Conservation (phyloP, 2,329 filamentous ascomycete species). For the Botrytis porri region DNA sequence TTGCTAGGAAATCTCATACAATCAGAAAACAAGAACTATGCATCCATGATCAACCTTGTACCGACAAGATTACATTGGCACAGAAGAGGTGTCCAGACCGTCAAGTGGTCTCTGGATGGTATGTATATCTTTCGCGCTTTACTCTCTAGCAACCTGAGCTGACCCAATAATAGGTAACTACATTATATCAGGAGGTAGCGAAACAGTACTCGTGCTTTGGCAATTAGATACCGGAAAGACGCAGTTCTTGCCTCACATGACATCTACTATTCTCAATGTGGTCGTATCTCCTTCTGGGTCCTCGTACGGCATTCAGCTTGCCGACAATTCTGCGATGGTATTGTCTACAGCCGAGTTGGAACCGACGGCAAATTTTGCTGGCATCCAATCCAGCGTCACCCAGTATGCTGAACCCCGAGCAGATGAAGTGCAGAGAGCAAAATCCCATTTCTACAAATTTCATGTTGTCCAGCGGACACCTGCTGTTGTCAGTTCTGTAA, state of each 20-base stretch:
- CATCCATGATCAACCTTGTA: slow-evolving; percentile 40
- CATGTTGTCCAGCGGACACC: slow-evolving; percentile 46
- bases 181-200: slow-evolving; percentile 85
- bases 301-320: slow-evolving; percentile 79
- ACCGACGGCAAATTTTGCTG: slow-evolving; percentile 78
- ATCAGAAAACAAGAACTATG: slow-evolving; percentile 40
- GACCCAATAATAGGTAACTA: slow-evolving; percentile 69
- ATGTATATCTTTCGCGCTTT: slow-evolving; percentile 36
- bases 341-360: slow-evolving; percentile 86
- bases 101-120: slow-evolving; percentile 95
- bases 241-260: slow-evolving; percentile 86
- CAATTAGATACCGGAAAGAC: slow-evolving; percentile 83
- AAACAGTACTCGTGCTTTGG: slow-evolving; percentile 88
- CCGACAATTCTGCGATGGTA: slow-evolving; percentile 89
- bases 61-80: slow-evolving; percentile 85
- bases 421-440: slow-evolving; percentile 50
- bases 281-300: slow-evolving; percentile 76
- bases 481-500: slow-evolving; percentile 59
- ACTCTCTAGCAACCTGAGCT: not conserved
- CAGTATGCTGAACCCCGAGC: slow-evolving; percentile 51
- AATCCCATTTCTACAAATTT: slow-evolving; percentile 32
- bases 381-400: slow-evolving; percentile 67
- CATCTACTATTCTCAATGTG: slow-evolving; percentile 79
- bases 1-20: slow-evolving; percentile 53
- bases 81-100: slow-evolving; percentile 72